These are phyloP conservation scores for Mortierella sp. DNA, from an alignment of 371 early-diverging fungal species.

Conservation along the genomic window DNA sequence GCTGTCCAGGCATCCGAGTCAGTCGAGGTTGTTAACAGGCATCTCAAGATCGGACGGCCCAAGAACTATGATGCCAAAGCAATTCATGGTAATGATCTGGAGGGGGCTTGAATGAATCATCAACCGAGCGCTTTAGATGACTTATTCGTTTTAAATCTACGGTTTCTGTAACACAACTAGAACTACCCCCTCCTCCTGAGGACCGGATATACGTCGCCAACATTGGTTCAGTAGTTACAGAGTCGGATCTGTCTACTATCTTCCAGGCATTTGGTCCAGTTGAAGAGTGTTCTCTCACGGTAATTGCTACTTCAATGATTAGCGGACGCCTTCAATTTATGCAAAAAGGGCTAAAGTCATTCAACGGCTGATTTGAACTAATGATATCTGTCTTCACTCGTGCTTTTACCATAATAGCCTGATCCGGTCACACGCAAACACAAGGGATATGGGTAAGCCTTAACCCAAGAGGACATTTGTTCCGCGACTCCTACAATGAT, in stretches of 20 bases:
- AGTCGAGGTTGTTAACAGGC: slow-evolving; percentile 72
- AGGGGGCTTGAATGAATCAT: neutral
- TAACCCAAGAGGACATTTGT: neutral
- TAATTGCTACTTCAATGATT: slow-evolving; percentile 26
- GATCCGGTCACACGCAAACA: slow-evolving; percentile 44
- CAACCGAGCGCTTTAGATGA: slow-evolving; percentile 11
- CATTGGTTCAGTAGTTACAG: slow-evolving; percentile 75
- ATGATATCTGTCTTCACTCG: no score
- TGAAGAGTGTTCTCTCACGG: slow-evolving; percentile 68
- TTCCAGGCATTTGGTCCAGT: slow-evolving; percentile 84
- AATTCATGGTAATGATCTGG: slow-evolving; percentile 31
- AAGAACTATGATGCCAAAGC: slow-evolving; percentile 65
- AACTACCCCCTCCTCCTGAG: slow-evolving; percentile 62
- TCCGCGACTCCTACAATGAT: no score
- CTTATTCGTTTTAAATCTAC: neutral
- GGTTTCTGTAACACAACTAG: neutral
- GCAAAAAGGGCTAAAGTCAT: no score
- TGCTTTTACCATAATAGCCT: slow-evolving; percentile 15
- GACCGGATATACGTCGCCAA: slow-evolving; percentile 81
- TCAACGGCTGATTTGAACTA: no score
- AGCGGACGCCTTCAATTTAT: neutral
- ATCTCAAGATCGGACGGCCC: slow-evolving; percentile 73
- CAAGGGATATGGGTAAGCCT: slow-evolving; percentile 48
- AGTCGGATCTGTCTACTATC: slow-evolving; percentile 72
- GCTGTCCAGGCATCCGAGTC: slow-evolving; percentile 66